phyloP scores from a whole-genome alignment of 768 basidiomycete species.

The Chalciporus sphaerocephalus region DNA sequence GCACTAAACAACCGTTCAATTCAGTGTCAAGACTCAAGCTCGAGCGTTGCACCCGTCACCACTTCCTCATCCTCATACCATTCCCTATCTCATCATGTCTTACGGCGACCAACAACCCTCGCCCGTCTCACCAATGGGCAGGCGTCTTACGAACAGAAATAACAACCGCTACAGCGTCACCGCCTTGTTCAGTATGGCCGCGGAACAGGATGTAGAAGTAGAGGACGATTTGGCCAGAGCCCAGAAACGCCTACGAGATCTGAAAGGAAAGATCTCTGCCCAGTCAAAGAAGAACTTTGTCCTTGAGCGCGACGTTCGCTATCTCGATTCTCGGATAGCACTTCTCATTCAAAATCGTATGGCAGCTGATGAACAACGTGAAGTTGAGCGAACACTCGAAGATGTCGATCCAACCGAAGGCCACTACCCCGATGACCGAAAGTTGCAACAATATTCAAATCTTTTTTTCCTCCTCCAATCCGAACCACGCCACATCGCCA shows the following conservation, averaged over 20 bases:
- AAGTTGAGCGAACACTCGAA: slow-evolving; percentile 92
- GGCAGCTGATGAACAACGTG: slow-evolving; percentile 94
- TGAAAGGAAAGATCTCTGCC: slow-evolving; percentile 94
- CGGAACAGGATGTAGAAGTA: slow-evolving; percentile 96
- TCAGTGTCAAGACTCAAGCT: neutral
- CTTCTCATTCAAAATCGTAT: slow-evolving; percentile 97
- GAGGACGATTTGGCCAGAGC: slow-evolving; percentile 96
- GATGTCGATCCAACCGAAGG: slow-evolving; percentile 93
- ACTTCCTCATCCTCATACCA: too few relatives aligned
- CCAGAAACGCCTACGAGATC: slow-evolving; percentile 92
- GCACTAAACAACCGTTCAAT: slow-evolving; percentile 11
- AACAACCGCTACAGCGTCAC: slow-evolving; percentile 96
- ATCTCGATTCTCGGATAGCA: slow-evolving; percentile 95
- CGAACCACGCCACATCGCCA: slow-evolving; percentile 95
- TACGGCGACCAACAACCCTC: slow-evolving; percentile 59
- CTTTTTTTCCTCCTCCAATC: slow-evolving; percentile 98
- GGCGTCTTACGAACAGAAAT: slow-evolving; percentile 84
- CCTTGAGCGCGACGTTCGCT: slow-evolving; percentile 95
- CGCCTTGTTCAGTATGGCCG: slow-evolving; percentile 94
- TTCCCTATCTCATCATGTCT: slow-evolving; percentile 41
- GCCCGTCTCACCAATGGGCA: slow-evolving; percentile 60
- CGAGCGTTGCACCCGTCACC: slow-evolving; percentile 2
- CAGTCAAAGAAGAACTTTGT: slow-evolving; percentile 99
- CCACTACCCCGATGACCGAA: slow-evolving; percentile 91
- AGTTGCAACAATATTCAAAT: slow-evolving; percentile 94